Evolutionary conservation across 495 filamentous ascomycete species (phyloP).

Genomic region (Pyronema domesticum): DNA sequence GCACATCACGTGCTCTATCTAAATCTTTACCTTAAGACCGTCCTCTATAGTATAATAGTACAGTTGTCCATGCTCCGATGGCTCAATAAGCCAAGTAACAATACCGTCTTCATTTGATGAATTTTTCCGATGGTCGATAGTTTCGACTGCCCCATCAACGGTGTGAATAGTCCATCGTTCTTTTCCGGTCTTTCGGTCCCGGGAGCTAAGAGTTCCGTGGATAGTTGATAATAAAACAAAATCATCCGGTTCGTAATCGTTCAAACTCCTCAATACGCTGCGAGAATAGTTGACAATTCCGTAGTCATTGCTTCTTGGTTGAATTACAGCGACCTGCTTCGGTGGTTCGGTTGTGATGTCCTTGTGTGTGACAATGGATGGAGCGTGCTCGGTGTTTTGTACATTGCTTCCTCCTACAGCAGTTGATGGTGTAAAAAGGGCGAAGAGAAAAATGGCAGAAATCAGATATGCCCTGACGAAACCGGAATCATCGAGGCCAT

Average conservation of each 20-base stretch:
- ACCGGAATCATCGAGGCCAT: constrained; percentile 2
- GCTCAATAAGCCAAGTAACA: constrained; percentile 93
- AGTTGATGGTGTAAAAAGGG: background rate
- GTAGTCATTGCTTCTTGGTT: background rate
- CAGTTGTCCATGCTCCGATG: constrained; percentile 69
- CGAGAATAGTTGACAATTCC: background rate
- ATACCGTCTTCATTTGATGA: constrained; percentile 54
- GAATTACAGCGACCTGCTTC: background rate
- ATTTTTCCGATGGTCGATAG: constrained; percentile 61
- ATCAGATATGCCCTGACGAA: background rate
- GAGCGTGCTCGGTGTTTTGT: background rate
- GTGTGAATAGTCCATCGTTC: constrained; percentile 69
- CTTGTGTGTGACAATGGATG: background rate
- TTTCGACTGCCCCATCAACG: constrained; percentile 76
- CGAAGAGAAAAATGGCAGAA: background rate
- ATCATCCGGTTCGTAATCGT: constrained; percentile 99
- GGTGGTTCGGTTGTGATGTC: background rate
- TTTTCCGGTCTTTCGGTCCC: constrained; percentile 69
- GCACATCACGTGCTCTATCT: no score
- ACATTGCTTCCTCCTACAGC: no score
- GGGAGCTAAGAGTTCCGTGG: constrained; percentile 86
- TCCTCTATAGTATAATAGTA: constrained; percentile 59
- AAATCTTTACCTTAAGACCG: constrained; percentile 18
- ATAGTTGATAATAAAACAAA: constrained; percentile 99
- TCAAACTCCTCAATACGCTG: constrained; percentile 29